Conservation (phyloP, 345 rosid species). For the Hypericum perforatum region DNA sequence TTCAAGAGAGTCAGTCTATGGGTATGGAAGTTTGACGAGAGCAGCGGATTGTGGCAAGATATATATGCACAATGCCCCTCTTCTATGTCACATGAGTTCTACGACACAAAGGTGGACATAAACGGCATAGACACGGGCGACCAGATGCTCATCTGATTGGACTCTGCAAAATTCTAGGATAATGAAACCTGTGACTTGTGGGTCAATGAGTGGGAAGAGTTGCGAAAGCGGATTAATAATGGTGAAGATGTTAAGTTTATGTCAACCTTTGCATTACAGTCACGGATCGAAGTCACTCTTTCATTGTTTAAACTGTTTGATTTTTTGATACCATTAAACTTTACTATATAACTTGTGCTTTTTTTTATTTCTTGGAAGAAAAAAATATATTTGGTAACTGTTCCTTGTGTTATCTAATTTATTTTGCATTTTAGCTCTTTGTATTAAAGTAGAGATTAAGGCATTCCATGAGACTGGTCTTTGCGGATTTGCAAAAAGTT, state of each 20-base stretch:
- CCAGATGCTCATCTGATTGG: constrained; percentile 60
- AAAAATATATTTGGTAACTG: too few relatives aligned
- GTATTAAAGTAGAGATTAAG: too few relatives aligned
- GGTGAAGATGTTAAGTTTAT: constrained; percentile 59
- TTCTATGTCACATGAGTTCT: constrained; percentile 67
- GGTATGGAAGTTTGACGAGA: constrained; percentile 60
- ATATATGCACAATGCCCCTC: constrained; percentile 59
- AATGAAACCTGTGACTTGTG: constrained; percentile 40
- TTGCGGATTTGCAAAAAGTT: too few relatives aligned
- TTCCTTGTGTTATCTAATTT: too few relatives aligned
- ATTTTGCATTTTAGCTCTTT: too few relatives aligned
- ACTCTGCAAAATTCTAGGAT: constrained; percentile 41
- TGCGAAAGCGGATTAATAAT: constrained; percentile 37
- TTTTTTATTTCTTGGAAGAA: too few relatives aligned
- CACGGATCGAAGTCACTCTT: constrained; percentile 61
- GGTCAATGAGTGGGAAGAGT: constrained; percentile 49
- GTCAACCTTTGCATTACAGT: constrained; percentile 78
- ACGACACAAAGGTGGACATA: constrained; percentile 62
- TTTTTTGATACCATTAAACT: too few relatives aligned
- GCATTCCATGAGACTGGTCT: too few relatives aligned
- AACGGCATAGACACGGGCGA: constrained; percentile 69
- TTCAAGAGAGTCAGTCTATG: constrained; percentile 70
- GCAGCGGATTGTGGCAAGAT: constrained; percentile 44
- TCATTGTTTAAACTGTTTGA: constrained; percentile 11
- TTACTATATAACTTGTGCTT: too few relatives aligned